Base-by-base conservation (phyloP, 2,329 filamentous ascomycete genomes). In the Triangularia verruculosa region DNA sequence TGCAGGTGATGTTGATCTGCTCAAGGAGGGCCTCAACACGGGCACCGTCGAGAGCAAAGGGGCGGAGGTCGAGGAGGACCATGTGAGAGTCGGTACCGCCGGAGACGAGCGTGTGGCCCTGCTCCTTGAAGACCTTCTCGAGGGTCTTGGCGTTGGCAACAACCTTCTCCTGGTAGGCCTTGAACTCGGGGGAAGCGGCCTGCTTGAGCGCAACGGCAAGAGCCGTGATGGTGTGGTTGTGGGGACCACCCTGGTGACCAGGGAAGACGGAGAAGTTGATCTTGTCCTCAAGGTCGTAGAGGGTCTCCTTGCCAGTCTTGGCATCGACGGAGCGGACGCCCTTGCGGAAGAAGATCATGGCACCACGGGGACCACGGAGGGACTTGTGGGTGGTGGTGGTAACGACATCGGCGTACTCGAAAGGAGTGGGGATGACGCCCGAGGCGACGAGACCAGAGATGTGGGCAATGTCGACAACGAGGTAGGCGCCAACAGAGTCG, bases 291-390 rank as follows among this genome's bases (percentile, higher is more conserved):
- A 99, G 87, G 74, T 99, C 93, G 78, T 97, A 99, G 73, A 93
- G 82, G 59, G 85, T 89, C 83, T 94, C 86, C 81, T 97, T 94
- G 74, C 93, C 93, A 66, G 90, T 89, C 86, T 97, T 97, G 79
- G 90, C 82, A 76, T 98, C 92, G 61, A 90, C 90, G 74, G 90
- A 92, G 74, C 94, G 91, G 66, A 97, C 89, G 68, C 95, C 95
- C 84, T 96, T 97, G 80, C 95, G 92, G 89, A 93, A 99, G 87
- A 99, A 99, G 82, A 99, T 99, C 95, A 99, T 99, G 76, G 95
- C 95, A 74, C 95, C 95, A 77, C 95, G 92, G 65, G 95, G 95
- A 65, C 95, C 95, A 79, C 95, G 93, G 71, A 99, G 90, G 62
- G 93, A 97, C 86, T 99, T 99, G 88, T 99, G 95, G 55, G 95